Evolutionary conservation across 495 filamentous ascomycete species (phyloP), one percentile per base, ranked within the genome.

Genomic region (Talaromyces wortmannii): DNA sequence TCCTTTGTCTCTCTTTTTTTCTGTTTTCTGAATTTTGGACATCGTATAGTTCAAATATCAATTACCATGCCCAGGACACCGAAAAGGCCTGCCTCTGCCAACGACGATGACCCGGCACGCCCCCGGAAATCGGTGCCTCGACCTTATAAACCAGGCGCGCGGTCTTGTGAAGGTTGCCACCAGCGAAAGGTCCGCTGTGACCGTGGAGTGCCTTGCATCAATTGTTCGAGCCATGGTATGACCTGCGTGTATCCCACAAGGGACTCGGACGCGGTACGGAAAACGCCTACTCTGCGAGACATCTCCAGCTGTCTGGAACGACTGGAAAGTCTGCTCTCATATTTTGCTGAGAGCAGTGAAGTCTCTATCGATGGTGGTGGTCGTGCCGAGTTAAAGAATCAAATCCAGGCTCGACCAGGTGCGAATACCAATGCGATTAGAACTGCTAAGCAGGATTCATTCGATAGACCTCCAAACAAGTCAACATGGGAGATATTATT

Each of bases 131-230:
- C 36, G 13, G 36, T 17, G 16, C 8, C 33, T 17, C 50, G 29
- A 52, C 36, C 5, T 30, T 23, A 49, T n/a, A 53, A 49, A 23
- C 12, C 18, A 43, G 46, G 15, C 11, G 59, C 55, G 7, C 59
- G 59, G 18, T 61, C 59, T 18, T 61, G 59, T 43, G 40, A 49
- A 36, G 52, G 42, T n/a, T 85, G 83, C 59, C 80, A 83, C 56
- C 80, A 80, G 62, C 76, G 83, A 33, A 86, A 86, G 67, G 82
- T 84, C 45, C 77, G 78, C 31, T 86, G 83, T 65, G 82, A 84
- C 63, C 77, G 78, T 64, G 75, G 72, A 58, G 77, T 83, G 59
- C 83, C 82, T 31, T 84, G 83, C 56, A 75, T 77, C 53, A 83
- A 83, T 68, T 85, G 83, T 61, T 66, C 80, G 66, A 86, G 79